Evolutionary conservation across 2,329 filamentous ascomycete species (phyloP).

Genomic region (Sclerotinia nivalis): DNA sequence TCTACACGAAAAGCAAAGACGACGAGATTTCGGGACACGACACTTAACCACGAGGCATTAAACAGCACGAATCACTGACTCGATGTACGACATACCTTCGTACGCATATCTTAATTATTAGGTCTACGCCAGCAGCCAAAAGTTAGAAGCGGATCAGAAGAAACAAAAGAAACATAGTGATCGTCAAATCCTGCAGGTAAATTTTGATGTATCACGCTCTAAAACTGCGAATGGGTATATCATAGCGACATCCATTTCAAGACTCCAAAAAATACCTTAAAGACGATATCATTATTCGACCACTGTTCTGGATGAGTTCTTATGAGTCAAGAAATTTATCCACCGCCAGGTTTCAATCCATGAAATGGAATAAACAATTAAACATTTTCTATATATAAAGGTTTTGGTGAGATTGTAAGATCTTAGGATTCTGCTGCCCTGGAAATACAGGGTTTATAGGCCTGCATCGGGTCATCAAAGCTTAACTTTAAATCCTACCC

Average conservation of each 20-base stretch:
- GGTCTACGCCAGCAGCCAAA: neutral
- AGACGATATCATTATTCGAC: neutral
- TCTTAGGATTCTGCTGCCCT: neutral
- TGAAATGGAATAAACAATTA: neutral
- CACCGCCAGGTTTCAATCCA: neutral
- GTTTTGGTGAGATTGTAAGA: neutral
- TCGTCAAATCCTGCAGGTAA: neutral
- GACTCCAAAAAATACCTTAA: neutral
- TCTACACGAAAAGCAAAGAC: neutral
- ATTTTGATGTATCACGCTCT: neutral
- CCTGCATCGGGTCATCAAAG: neutral
- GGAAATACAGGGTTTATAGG: neutral
- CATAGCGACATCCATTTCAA: neutral
- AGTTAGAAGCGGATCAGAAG: neutral
- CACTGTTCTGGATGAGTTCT: neutral
- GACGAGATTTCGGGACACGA: neutral
- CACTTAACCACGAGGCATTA: neutral
- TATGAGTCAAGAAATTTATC: neutral
- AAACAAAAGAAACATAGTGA: neutral
- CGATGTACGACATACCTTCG: neutral
- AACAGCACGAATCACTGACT: neutral
- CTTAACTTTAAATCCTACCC: conserved; percentile 10
- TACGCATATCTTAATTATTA: neutral
- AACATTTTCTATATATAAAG: conserved; percentile 19
- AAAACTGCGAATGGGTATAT: neutral